Conservation (phyloP, 768 basidiomycete genomes). For the Gautieria morchelliformis region DNA sequence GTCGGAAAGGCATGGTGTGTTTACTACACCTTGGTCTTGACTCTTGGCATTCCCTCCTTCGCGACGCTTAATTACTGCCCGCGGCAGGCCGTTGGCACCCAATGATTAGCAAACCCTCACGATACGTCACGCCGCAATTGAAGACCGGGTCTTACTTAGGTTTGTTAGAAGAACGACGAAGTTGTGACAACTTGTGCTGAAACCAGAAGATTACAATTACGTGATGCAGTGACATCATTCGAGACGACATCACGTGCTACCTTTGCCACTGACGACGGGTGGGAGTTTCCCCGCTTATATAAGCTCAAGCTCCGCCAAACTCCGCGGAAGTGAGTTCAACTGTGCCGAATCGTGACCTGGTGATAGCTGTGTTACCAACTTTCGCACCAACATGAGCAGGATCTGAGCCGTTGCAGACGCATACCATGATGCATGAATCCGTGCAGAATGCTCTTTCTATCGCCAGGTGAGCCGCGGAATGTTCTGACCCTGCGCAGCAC, state of each 20-base stretch:
- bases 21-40: not conserved
- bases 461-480: constrained; percentile 22
- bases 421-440: constrained; percentile 3
- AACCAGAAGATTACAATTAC: no score
- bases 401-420: not conserved
- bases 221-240: no score
- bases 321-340: not conserved
- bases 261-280: no score
- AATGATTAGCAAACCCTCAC: no score
- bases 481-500: constrained; percentile 1
- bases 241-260: no score
- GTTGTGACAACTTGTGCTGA: no score
- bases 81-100: no score
- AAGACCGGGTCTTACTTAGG: no score
- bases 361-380: not conserved
- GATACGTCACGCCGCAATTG: no score
- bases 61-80: not conserved
- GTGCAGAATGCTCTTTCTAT: constrained; percentile 21
- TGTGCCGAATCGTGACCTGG: not conserved
- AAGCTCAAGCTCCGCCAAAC: not conserved
- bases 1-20: not conserved
- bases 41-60: no score
- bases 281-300: no score
- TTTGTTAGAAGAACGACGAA: no score
- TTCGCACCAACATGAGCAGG: not conserved